A percentile compares a stretch with the other conserved stretches of the same genome.
phyloP scores from a whole-genome alignment of 306 rosid genomes.

The Biancaea sappan region DNA sequence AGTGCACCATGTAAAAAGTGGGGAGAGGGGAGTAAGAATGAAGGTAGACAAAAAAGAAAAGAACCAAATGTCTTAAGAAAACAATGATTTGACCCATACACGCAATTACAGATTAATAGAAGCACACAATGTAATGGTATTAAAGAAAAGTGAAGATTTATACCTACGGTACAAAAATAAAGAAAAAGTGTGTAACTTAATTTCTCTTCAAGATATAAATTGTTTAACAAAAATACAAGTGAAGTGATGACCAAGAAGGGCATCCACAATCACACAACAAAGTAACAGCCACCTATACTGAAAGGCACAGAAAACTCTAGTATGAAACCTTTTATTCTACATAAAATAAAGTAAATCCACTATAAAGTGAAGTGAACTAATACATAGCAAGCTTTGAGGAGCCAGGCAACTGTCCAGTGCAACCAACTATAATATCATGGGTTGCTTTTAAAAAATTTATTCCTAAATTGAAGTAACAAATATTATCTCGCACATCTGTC shows the following conservation, averaged over 20 bases:
- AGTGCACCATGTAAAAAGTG: background rate
- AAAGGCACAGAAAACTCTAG: background rate
- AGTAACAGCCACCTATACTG: background rate
- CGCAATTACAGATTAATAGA: too few species aligned
- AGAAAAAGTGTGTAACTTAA: background rate
- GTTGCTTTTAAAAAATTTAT: too few species aligned
- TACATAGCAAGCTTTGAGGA: background rate
- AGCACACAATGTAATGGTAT: too few species aligned
- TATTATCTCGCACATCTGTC: slow-evolving; percentile 8
- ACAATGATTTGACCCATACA: background rate
- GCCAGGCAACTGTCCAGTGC: slow-evolving; percentile 9
- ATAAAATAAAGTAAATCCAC: slow-evolving; percentile 9
- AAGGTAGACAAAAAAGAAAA: background rate
- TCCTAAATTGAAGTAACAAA: background rate
- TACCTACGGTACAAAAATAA: background rate
- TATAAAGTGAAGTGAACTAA: background rate
- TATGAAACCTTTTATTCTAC: background rate
- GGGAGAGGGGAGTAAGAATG: background rate
- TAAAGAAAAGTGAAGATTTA: background rate
- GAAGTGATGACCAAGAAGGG: background rate
- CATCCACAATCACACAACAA: background rate
- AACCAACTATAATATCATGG: background rate
- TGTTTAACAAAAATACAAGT: background rate
- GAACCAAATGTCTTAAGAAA: background rate
- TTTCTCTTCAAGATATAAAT: background rate